These are phyloP conservation scores for Stereum hirsutum DNA, from an alignment of 1,284 basidiomycete genomes.

Conservation along the genomic window DNA sequence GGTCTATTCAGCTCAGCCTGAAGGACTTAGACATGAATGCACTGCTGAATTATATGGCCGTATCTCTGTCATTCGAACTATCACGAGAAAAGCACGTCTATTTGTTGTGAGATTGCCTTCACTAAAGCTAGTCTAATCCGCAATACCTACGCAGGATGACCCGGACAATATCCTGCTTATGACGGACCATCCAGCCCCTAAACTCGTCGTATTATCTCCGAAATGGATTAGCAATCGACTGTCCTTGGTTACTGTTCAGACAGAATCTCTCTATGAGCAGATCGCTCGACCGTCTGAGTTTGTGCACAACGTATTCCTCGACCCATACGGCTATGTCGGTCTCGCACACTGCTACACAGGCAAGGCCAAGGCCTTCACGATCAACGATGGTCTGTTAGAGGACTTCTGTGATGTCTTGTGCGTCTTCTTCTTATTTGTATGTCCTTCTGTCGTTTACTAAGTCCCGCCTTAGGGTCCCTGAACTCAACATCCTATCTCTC, in stretches of 20 bases:
- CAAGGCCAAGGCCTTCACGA: slow-evolving; percentile 51
- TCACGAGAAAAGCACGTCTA: slow-evolving; percentile 42
- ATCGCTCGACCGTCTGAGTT: slow-evolving; percentile 54
- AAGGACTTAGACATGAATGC: slow-evolving; percentile 49
- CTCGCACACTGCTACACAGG: slow-evolving; percentile 58
- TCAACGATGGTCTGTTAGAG: slow-evolving; percentile 43
- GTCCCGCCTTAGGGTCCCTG: slow-evolving; percentile 45
- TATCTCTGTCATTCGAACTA: slow-evolving; percentile 41
- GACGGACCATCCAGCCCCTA: slow-evolving; percentile 66
- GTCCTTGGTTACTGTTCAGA: slow-evolving; percentile 29
- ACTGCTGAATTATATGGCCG: slow-evolving; percentile 57
- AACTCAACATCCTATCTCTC: slow-evolving; percentile 67
- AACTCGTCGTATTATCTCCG: slow-evolving; percentile 52
- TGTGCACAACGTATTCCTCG: slow-evolving; percentile 52
- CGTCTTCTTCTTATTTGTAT: slow-evolving; percentile 18
- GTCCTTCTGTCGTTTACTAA: slow-evolving; percentile 3
- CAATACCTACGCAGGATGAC: slow-evolving; percentile 27
- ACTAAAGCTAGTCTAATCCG: neutral
- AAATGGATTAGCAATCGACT: too few species aligned
- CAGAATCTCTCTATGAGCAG: slow-evolving; percentile 44
- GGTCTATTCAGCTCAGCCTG: slow-evolving; percentile 49
- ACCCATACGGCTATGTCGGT: slow-evolving; percentile 51
- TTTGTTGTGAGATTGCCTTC: slow-evolving; percentile 1
- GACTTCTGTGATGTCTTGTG: slow-evolving; percentile 58
- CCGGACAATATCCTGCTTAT: slow-evolving; percentile 50